Evolutionary conservation across 306 rosid genomes (phyloP), one percentile per base, ranked within the genome.

Genomic region (Fagus crenata): DNA sequence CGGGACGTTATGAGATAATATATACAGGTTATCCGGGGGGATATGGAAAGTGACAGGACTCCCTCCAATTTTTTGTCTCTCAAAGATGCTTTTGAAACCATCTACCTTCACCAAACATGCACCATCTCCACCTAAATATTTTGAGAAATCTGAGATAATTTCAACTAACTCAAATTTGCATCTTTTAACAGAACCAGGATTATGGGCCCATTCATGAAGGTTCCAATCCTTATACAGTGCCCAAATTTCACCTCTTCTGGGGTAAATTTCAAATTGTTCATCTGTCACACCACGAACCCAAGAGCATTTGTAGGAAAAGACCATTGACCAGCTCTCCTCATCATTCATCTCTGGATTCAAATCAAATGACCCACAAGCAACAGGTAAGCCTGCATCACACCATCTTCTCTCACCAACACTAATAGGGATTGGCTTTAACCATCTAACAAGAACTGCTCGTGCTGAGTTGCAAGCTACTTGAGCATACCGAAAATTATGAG

Each of bases 331-430:
- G 63, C 3, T 43, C 58, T 65, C 58, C 13, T 8, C 69, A 11
- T 35, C 63, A 22, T 1, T 55, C 71, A 55, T 39, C 18, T 65
- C 69, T 39, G 39, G 7, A 49, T 41, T 56, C 31, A 79, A 69
- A 4, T 53, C 74, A 64, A 73, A 80, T 4, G 60, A 64, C 6
- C 83, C 83, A 53, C 75, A 73, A 40, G 83, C 72, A 53, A 80
- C 75, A 67, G 83, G 78, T 67, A 80, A 53, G 13, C 75, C 83
- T 37, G 63, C 68, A 65, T 73, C 78, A 67, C 83, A 73, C 83
- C 74, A 80, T 35, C 53, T 65, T 43, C 59, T 73, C 74, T 80
- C 78, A 41, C 60, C 18, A 1, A 35, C 51, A 53, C 59, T 53
- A 67, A 67, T 58, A 1, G 83, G 78, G 31, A 53, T 41, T 14